Percentiles rank a stretch among this genome's conserved stretches.
Evolutionary conservation across 163 green algal species (phyloP).

Genomic region (Scenedesmus sp.): DNA sequence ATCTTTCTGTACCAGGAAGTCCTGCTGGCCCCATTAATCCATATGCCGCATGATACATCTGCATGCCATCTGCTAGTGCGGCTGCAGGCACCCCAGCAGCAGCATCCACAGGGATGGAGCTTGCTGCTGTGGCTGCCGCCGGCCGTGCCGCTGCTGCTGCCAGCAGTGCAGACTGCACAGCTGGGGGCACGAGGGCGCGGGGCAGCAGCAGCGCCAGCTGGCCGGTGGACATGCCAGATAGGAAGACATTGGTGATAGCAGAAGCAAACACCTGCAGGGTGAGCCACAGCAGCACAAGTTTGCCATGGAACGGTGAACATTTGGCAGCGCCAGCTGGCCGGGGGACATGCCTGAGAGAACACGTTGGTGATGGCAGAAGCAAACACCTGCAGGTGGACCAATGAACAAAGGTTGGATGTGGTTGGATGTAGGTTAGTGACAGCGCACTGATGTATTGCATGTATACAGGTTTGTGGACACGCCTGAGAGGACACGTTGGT

Average conservation of each 20-base stretch:
- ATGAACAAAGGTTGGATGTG: too few species aligned
- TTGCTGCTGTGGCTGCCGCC: background rate
- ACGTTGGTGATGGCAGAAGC: background rate
- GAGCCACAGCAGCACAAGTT: background rate
- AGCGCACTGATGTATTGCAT: too few species aligned
- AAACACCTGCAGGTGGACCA: background rate
- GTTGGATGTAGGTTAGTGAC: too few species aligned
- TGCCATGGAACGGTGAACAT: background rate
- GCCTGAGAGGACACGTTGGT: constrained; percentile 33
- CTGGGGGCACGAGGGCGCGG: background rate
- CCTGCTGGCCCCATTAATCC: background rate
- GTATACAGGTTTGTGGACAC: background rate
- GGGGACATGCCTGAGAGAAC: background rate
- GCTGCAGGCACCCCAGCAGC: background rate
- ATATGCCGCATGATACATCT: background rate
- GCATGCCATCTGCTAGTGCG: background rate
- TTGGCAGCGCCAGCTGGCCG: background rate
- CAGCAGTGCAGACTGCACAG: background rate
- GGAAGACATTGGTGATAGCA: constrained; percentile 31
- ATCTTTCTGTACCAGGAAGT: background rate
- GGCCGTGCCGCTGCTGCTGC: constrained; percentile 35
- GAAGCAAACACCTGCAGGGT: constrained; percentile 1
- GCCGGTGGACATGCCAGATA: constrained; percentile 35
- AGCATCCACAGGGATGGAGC: background rate
- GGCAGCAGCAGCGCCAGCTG: constrained; percentile 39